Conservation (phyloP, 345 rosid species). For the Salix exigua region DNA sequence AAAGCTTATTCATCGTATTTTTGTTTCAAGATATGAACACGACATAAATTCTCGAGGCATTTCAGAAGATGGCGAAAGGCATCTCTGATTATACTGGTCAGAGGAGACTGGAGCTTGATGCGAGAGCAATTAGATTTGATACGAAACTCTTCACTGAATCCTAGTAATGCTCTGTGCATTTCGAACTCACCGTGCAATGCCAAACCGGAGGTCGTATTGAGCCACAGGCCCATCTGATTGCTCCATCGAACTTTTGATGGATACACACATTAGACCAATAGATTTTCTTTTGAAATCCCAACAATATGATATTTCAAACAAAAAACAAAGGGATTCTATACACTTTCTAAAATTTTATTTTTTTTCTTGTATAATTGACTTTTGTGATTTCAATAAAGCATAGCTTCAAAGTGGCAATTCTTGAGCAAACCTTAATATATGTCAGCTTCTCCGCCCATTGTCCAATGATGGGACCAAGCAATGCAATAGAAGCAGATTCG, state of each 20-base stretch:
- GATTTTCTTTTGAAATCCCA: not conserved
- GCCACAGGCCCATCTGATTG: no score
- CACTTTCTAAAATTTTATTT: no score
- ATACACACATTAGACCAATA: no score
- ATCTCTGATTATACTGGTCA: not conserved
- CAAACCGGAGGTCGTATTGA: no score
- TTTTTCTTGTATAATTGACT: not conserved
- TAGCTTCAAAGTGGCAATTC: not conserved
- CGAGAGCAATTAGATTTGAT: not conserved
- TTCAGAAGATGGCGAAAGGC: not conserved
- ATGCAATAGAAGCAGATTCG: conserved; percentile 69
- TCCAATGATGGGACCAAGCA: conserved; percentile 66
- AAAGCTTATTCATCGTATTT: not conserved
- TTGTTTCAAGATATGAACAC: not conserved
- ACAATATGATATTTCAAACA: not conserved
- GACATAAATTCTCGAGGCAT: no score
- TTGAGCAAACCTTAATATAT: conserved; percentile 48
- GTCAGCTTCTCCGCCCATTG: conserved; percentile 54
- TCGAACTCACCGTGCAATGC: not conserved
- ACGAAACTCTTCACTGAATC: not conserved
- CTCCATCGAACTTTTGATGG: no score
- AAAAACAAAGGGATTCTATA: not conserved
- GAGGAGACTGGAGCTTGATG: not conserved
- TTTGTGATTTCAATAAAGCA: not conserved
- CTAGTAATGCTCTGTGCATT: not conserved